phyloP scores from a whole-genome alignment of 192 early-diverging fungal genomes.

The Coemansia sp. region DNA sequence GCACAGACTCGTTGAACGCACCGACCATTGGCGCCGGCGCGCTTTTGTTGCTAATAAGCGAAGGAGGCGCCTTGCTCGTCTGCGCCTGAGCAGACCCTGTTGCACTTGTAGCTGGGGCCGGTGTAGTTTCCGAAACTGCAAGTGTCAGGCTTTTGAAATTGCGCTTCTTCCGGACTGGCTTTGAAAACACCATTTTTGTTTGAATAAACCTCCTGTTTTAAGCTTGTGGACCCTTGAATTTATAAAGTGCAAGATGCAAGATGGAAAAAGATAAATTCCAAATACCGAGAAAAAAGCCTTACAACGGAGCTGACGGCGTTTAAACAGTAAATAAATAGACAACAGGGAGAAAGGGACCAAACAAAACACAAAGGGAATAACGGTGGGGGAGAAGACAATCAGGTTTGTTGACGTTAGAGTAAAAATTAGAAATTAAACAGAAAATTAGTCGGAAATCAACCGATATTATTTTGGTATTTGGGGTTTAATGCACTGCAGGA shows the following conservation, averaged over 20 bases:
- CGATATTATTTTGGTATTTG: no score
- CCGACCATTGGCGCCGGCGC: slow-evolving; percentile 14
- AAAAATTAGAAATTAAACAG: no score
- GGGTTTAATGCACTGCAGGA: no score
- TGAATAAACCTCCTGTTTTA: no score
- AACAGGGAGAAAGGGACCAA: neutral
- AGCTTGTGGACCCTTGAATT: neutral
- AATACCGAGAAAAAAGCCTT: neutral
- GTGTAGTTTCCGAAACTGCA: slow-evolving; percentile 26
- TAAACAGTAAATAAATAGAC: neutral
- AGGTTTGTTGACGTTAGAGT: no score
- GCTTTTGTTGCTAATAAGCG: slow-evolving; percentile 17
- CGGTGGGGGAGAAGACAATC: no score
- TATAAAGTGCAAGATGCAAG: neutral
- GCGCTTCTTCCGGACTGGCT: slow-evolving; percentile 54
- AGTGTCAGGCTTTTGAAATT: slow-evolving; percentile 55
- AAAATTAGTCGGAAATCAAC: no score
- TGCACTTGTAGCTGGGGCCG: slow-evolving; percentile 14
- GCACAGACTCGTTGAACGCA: slow-evolving; percentile 24
- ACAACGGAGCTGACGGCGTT: no score
- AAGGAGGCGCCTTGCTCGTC: slow-evolving; percentile 9
- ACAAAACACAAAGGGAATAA: no score
- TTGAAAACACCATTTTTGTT: slow-evolving; percentile 36
- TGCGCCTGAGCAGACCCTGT: slow-evolving; percentile 7
- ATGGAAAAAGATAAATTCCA: neutral